These are phyloP conservation scores for Ganoderma multipileum DNA, from an alignment of 1,284 basidiomycete species.

Conservation along the genomic window DNA sequence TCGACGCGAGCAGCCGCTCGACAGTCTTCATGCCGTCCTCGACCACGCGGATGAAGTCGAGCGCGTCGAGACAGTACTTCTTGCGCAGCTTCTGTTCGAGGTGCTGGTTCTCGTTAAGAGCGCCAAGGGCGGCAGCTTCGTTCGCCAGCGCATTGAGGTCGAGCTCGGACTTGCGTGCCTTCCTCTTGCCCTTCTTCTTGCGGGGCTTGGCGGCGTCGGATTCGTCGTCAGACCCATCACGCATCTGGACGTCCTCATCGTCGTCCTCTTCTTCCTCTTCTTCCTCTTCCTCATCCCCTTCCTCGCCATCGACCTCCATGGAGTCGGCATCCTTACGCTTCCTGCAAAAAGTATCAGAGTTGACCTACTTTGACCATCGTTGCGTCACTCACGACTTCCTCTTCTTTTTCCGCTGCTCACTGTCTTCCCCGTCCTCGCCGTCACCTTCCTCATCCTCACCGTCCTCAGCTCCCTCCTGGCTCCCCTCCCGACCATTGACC, in stretches of 20 bases:
- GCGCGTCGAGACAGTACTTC: conserved; percentile 88
- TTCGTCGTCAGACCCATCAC: conserved; percentile 35
- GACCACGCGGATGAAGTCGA: conserved; percentile 86
- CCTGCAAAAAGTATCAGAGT: neutral
- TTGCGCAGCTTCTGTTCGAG: conserved; percentile 81
- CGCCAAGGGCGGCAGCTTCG: conserved; percentile 72
- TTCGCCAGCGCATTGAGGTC: conserved; percentile 68
- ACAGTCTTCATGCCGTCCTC: conserved; percentile 82
- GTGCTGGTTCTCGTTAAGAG: conserved; percentile 70
- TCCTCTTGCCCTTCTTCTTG: conserved; percentile 52
- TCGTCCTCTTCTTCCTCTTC: conserved; percentile 35
- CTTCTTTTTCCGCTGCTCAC: conserved; percentile 38
- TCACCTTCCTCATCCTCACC: conserved; percentile 31
- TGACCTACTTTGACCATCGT: too few species aligned
- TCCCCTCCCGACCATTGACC: conserved; percentile 49
- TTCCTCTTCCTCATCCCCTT: conserved; percentile 42
- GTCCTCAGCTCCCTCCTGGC: conserved; percentile 40
- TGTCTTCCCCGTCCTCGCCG: conserved; percentile 40
- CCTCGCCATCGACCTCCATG: conserved; percentile 61
- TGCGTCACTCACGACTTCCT: conserved; percentile 40
- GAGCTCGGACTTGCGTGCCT: conserved; percentile 73
- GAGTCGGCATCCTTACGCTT: conserved; percentile 44
- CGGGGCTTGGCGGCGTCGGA: conserved; percentile 32
- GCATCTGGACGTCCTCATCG: conserved; percentile 45
- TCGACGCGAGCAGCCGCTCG: conserved; percentile 85